Evolutionary conservation across 176 grass and related monocot genomes (phyloP).

Genomic region (Olyra latifolia): DNA sequence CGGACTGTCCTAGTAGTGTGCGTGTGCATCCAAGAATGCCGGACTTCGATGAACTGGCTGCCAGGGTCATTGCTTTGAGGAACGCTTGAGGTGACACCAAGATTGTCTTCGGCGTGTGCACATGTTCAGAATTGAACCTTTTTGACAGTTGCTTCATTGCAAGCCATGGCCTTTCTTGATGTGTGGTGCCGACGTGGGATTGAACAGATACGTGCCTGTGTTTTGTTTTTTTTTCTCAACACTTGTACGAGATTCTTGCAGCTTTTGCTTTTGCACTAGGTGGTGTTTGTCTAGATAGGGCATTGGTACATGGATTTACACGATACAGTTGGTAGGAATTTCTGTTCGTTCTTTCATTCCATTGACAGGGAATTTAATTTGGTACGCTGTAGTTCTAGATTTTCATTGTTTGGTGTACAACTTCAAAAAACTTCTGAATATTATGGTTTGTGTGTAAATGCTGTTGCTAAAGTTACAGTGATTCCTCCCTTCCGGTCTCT

Average conservation of each 20-base stretch:
- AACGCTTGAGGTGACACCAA: conserved; percentile 37
- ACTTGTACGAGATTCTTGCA: not conserved
- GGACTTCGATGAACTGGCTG: conserved; percentile 63
- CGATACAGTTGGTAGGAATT: conserved; percentile 26
- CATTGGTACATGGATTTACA: conserved; percentile 22
- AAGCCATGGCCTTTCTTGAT: conserved; percentile 2
- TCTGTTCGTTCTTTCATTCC: conserved; percentile 10
- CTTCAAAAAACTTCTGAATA: not conserved
- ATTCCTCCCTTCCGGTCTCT: not conserved
- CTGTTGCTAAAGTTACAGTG: not conserved
- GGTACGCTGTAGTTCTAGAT: conserved; percentile 2
- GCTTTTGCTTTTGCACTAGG: conserved; percentile 6
- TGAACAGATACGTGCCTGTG: conserved; percentile 9
- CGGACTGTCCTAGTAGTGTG: conserved; percentile 5
- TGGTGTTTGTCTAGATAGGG: conserved; percentile 24
- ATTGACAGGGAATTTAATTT: conserved; percentile 6
- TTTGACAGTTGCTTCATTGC: not conserved
- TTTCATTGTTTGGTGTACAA: not conserved
- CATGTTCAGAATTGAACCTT: conserved; percentile 23
- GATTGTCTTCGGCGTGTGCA: not conserved
- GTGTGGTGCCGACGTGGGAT: conserved; percentile 2
- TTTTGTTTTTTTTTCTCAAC: not conserved
- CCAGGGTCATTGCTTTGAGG: conserved; percentile 49
- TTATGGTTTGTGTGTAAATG: not conserved
- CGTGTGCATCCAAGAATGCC: conserved; percentile 60